Evolutionary conservation across 192 early-diverging fungal species (phyloP), one percentile per base, ranked within the genome.

Genomic region (Borealophlyctis nickersoniae): DNA sequence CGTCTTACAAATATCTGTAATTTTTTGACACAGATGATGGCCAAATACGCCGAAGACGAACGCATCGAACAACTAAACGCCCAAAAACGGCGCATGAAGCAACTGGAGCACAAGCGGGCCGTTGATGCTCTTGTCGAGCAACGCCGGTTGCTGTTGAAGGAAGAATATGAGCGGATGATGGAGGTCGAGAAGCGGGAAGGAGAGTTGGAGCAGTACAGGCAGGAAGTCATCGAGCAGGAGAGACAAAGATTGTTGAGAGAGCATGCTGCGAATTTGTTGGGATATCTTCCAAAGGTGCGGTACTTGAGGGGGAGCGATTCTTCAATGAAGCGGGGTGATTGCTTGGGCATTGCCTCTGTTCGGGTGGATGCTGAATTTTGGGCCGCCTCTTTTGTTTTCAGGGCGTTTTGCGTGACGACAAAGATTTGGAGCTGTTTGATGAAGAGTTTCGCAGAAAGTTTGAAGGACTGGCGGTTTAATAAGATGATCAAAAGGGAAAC

Each of bases 401-500:
- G 83, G 84, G 84, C 49, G 84, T 86, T n/a, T 56, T 86, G 28
- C 74, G 81, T 13, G 81, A 86, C 54, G 63, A 76, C 50, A 73
- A 73, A 50, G 84, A 84, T 52, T 56, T 86, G 4, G 80, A 79
- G n/a, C 64, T 81, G 0, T 86, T 86, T 70, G 84, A 86, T 62
- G 77, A 81, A 53, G 79, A 83, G 65, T 81, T 81, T 49, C 58
- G 73, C 24, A 54, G 55, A 45, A 73, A 73, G 62, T 84, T 84
- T 77, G 77, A 66, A 30, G 26, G 28, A 27, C 52, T 45, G n/a
- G 23, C 11, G 52, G 39, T 45, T 45, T n/a, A n/a, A n/a, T n/a
- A n/a, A n/a, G n/a, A n/a, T n/a, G n/a, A n/a, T n/a, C n/a, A n/a
- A n/a, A n/a, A n/a, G n/a, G n/a, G n/a, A n/a, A n/a, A n/a, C n/a